Base-by-base conservation (phyloP, 108 stramenopile genomes). In the Fragilaria radians region DNA sequence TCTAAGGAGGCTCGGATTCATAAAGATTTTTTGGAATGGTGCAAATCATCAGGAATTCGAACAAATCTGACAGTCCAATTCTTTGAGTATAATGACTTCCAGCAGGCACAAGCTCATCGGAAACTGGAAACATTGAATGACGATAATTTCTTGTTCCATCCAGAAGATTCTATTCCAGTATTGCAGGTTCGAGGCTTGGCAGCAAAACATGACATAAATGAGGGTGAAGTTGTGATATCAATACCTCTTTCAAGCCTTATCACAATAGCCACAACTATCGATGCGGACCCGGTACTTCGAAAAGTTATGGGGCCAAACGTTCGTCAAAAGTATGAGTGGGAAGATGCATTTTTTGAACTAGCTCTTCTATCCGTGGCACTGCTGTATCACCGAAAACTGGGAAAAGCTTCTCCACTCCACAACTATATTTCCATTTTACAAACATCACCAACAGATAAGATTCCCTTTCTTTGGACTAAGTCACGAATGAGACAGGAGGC, bases 391-490 rank as follows among this genome's bases (percentile, higher is more conserved):
- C 22, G 64, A 14, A 69, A 65, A 9, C 63, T 91, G 33, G 79
- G 74, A 42, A 56, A 54, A 29, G 67, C 63, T 23, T 74, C 78
- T 2, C 79, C 81, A 28, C 46, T 82, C 45, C 65, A 48, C 29
- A 68, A 77, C 36, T 91, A 91, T 55, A 55, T 88, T 47, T 63
- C 79, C 28, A 27, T 86, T 1, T 61, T 91, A 18, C 21, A 71
- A 22, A 49, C 30, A 2, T 48, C 78, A 5, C 65, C 72, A 14
- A 58, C 75, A 9, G 79, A 86, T 25, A 56, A 31, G 0, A 73
- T 84, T 49, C 86, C 86, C 26, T 87, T 86, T 60, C 65, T 91
- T 46, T 85, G 89, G 89, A 55, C 62, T 18, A 54, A 76, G 24
- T 36, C 52, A 34, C 54, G 68, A 54, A 50, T 86, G 25, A 52